Evolutionary conservation across 2,329 filamentous ascomycete genomes (phyloP).

Genomic region (Blastomyces percursus): DNA sequence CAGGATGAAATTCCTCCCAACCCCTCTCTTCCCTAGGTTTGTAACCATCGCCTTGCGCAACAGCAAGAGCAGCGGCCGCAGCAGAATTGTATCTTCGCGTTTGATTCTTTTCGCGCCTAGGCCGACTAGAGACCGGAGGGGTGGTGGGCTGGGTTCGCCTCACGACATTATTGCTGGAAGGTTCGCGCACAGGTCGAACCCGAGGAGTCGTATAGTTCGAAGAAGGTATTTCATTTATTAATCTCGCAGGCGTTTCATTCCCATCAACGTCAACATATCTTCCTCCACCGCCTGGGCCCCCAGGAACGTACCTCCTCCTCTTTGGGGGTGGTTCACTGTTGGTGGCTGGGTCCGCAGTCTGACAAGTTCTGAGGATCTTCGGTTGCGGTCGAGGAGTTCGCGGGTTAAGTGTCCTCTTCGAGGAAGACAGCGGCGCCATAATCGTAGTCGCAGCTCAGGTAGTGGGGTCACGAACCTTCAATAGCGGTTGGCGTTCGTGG

Average conservation of each 20-base stretch:
- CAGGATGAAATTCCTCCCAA: slow-evolving; percentile 96
- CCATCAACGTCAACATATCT: slow-evolving; percentile 67
- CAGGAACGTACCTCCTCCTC: slow-evolving; percentile 68
- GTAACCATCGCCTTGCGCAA: slow-evolving; percentile 88
- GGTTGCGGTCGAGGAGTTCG: slow-evolving; percentile 17
- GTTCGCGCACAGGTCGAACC: slow-evolving; percentile 43
- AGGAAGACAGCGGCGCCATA: slow-evolving; percentile 26
- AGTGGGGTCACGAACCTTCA: not conserved
- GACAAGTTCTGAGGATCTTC: slow-evolving; percentile 24
- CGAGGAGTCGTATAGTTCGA: slow-evolving; percentile 39
- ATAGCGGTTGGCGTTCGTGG: not conserved
- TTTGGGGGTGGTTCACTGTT: slow-evolving; percentile 54
- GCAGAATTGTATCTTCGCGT: slow-evolving; percentile 63
- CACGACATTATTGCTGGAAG: slow-evolving; percentile 35
- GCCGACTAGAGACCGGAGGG: slow-evolving; percentile 30
- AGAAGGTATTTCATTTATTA: slow-evolving; percentile 39
- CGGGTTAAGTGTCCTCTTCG: slow-evolving; percentile 18
- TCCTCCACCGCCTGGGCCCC: slow-evolving; percentile 75
- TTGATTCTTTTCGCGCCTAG: slow-evolving; percentile 33
- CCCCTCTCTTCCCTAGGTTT: slow-evolving; percentile 93
- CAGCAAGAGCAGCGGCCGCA: slow-evolving; percentile 74
- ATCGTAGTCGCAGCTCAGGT: not conserved
- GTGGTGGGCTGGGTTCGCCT: slow-evolving; percentile 15
- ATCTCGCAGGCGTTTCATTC: slow-evolving; percentile 44
- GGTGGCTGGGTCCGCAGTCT: slow-evolving; percentile 20